Evolutionary conservation across 2,329 filamentous ascomycete species (phyloP), one percentile per base, ranked within the genome.

Genomic region (Drechslerella coelobrocha): DNA sequence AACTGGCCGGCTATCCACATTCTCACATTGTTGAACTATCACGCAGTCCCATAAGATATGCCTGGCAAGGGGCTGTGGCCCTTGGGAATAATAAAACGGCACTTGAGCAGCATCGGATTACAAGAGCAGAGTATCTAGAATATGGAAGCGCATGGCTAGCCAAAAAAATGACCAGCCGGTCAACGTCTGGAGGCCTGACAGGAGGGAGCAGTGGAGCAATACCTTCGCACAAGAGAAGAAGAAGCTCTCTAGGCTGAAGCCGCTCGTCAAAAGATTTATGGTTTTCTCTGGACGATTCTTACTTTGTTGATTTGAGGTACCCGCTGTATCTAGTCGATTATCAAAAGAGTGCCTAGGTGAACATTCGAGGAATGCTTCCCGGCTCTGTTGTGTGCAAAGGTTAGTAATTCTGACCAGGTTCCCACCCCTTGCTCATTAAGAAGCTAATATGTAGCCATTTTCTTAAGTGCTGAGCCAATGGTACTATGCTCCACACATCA

Each of bases 111-210:
- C 79, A 92, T 10, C 84, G 86, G 1, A 89, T 97, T n/a, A 94
- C 90, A 0, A 91, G 90, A 77, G 85, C 89, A 72, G 91, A 99
- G 77, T 99, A 99, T 78, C 86, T 94, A 55, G 94, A 99, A 78
- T 81, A 92, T 76, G 94, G 94, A 7, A 85, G 84, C 61, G 82
- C 81, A 0, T 93, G 90, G 90, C 83, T 90, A 23, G 86, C 86
- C 26, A 87, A 86, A 75, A 90, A 85, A 76, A 94, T 96, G 77
- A 81, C 81, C 12, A 81, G 81, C 24, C 65, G 66, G 43, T 53
- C 56, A 17, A 26, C 39, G 4, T 14, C 24, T 12, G 52, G 21
- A 21, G 43, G 53, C 24, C 66, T 59, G 24, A 29, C 47, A 17
- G 53, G 53, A 23, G 48, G 48, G 17, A 29, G 57, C 3, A 27